Base-by-base conservation (phyloP, 2,329 filamentous ascomycete species). In the Laburnicola sp. region DNA sequence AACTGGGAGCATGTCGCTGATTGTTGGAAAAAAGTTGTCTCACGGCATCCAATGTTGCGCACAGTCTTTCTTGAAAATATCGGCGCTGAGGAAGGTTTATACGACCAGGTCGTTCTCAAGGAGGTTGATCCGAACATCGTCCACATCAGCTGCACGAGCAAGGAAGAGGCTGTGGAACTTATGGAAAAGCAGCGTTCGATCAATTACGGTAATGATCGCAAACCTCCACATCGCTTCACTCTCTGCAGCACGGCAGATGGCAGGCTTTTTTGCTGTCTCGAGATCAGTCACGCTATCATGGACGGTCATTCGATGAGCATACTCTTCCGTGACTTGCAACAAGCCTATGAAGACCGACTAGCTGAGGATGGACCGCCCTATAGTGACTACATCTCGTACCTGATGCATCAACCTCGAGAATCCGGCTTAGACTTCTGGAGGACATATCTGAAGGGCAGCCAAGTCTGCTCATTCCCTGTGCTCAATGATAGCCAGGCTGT, bases 201-300 rank as follows among this genome's bases (percentile, higher is more conserved):
- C 16, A 58, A 45, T 32, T 69, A 70, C 37, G 61, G 63, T 32
- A 51, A 59, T 16, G 62, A 62, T 1, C 51, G 57, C 35, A 58
- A 48, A 21, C 66, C 65, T 9, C 68, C 68, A 26, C 69, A 72
- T 46, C 68, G 66, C 6, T 65, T 72, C 28, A 71, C 68, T 1
- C 56, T 69, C 2, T 69, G 68, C 40, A 63, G 35, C 10, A 66
- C 68, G 1, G 23, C 42, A 2, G 58, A 64, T 35, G 37, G 48
- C 6, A 52, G 54, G 9, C 57, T 56, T 0, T 68, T 69, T 37
- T 66, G 60, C 37, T 68, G 64, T 31, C 50, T 71, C 4, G 69
- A 71, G 28, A 71, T 72, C 31, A 69, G 62, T 44, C 69, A 72
- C 42, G 63, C 64, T 8, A 65, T 72, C 26, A 70, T 72, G 63